A percentile compares a stretch with the other conserved stretches of the same genome.
These are phyloP conservation scores for Kitagawia praeruptora DNA, from an alignment of 129 eudicot species.

Conservation along the genomic window DNA sequence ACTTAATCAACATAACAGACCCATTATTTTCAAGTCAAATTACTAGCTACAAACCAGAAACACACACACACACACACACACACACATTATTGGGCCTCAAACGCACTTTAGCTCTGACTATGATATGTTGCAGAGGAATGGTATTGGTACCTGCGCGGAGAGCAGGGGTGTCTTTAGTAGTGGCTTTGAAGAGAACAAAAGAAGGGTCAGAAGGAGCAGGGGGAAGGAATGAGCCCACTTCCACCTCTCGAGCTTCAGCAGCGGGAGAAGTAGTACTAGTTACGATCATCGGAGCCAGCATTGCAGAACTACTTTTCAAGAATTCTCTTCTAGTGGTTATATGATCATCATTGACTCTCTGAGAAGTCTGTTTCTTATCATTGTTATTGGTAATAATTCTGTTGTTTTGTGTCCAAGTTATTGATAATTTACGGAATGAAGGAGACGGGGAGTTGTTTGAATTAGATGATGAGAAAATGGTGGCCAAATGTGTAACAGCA, in stretches of 20 bases:
- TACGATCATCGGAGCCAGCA: slow-evolving; percentile 19
- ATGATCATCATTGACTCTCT: not conserved
- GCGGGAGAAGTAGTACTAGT: slow-evolving; percentile 24
- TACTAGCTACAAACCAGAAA: not conserved
- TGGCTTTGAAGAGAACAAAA: slow-evolving; percentile 73
- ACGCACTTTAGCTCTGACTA: not conserved
- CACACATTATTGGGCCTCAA: not conserved
- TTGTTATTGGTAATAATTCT: not conserved
- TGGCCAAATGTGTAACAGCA: slow-evolving; percentile 30
- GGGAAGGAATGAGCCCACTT: slow-evolving; percentile 71
- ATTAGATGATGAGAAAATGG: slow-evolving; percentile 28
- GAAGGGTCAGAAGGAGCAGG: slow-evolving; percentile 46
- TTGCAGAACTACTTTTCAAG: slow-evolving; percentile 27
- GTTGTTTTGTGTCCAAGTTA: slow-evolving; percentile 5
- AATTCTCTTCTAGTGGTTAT: slow-evolving; percentile 36
- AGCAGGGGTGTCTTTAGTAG: slow-evolving; percentile 88
- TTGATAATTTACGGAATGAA: slow-evolving; percentile 7
- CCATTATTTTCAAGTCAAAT: no score
- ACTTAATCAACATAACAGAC: not conserved
- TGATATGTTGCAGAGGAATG: not conserved
- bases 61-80: not conserved
- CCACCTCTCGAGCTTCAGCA: slow-evolving; percentile 54
- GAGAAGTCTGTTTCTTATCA: not conserved
- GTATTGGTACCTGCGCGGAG: slow-evolving; percentile 80
- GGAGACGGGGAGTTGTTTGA: slow-evolving; percentile 30